phyloP scores from a whole-genome alignment of 1,139 yeast genomes.

The Eremothecium cymbalariae region DNA sequence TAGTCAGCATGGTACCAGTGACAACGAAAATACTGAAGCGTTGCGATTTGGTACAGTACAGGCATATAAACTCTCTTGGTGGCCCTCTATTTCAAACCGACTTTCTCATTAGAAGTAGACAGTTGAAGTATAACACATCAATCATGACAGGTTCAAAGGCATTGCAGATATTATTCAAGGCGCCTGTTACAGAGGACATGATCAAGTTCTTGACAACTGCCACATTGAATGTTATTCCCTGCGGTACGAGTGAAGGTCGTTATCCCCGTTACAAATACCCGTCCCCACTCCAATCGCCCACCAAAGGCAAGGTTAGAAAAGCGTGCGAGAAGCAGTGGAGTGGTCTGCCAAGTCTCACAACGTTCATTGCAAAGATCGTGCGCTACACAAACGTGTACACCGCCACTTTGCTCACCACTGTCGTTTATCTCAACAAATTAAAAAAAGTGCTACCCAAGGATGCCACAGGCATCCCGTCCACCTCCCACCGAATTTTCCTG shows the following conservation, averaged over 20 bases:
- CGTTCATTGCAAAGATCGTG: slow-evolving; percentile 62
- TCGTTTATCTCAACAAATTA: slow-evolving; percentile 56
- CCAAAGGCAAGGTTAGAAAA: neutral
- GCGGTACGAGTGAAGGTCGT: slow-evolving; percentile 5
- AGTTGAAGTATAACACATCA: too few species aligned
- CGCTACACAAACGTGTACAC: slow-evolving; percentile 69
- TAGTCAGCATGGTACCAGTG: too few species aligned
- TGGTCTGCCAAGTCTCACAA: slow-evolving; percentile 57
- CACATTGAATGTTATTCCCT: slow-evolving; percentile 28
- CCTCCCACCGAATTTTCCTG: slow-evolving; percentile 67
- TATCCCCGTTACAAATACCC: slow-evolving; percentile 11
- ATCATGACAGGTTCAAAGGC: too few species aligned
- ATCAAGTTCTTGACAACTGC: slow-evolving; percentile 26
- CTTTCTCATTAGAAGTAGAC: too few species aligned
- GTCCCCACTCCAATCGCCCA: slow-evolving; percentile 18
- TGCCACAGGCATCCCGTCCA: slow-evolving; percentile 69
- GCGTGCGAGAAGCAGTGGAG: neutral
- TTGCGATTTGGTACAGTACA: too few species aligned
- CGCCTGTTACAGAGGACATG: slow-evolving; percentile 32
- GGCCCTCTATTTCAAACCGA: too few species aligned
- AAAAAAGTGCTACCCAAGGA: slow-evolving; percentile 54
- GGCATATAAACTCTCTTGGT: too few species aligned
- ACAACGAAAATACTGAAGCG: too few species aligned
- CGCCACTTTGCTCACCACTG: slow-evolving; percentile 66
- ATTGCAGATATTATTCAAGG: slow-evolving; percentile 26